Evolutionary conservation across 306 rosid species (phyloP).

Genomic region (Rosa persica): DNA sequence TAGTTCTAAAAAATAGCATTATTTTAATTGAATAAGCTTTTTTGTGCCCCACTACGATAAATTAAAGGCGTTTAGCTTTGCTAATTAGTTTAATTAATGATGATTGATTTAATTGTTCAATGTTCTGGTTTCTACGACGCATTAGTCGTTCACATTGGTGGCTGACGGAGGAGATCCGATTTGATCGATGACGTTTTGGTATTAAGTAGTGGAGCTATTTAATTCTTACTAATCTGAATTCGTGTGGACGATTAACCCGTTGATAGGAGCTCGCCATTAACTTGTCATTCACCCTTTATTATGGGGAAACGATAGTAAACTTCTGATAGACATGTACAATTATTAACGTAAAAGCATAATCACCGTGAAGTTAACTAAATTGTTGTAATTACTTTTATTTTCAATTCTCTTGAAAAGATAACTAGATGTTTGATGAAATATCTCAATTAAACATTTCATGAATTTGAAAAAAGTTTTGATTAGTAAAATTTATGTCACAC

Average conservation of each 20-base stretch:
- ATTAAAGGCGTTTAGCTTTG: not conserved
- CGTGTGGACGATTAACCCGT: not conserved
- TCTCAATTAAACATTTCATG: no score
- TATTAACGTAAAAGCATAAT: no score
- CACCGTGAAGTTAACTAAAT: no score
- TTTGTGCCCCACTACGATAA: slow-evolving; percentile 35
- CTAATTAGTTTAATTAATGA: not conserved
- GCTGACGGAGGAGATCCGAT: slow-evolving; percentile 28
- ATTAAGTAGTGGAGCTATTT: slow-evolving; percentile 28
- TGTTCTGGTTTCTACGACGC: slow-evolving; percentile 5
- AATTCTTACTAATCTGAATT: not conserved
- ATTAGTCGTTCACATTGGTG: slow-evolving; percentile 38
- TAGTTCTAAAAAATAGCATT: not conserved
- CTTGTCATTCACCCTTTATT: no score
- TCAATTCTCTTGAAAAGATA: no score
- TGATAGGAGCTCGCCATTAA: not conserved
- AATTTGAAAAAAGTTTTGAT: no score
- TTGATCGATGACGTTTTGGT: slow-evolving; percentile 12
- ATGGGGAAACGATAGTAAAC: no score
- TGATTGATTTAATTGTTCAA: slow-evolving; percentile 44
- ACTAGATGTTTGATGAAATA: no score
- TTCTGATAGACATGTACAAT: no score
- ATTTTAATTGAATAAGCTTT: slow-evolving; percentile 31
- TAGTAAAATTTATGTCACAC: no score
- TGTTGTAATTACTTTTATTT: no score